These are phyloP conservation scores for Pseudogymnoascus sp. DNA, from an alignment of 2,329 filamentous ascomycete genomes.

Conservation along the genomic window DNA sequence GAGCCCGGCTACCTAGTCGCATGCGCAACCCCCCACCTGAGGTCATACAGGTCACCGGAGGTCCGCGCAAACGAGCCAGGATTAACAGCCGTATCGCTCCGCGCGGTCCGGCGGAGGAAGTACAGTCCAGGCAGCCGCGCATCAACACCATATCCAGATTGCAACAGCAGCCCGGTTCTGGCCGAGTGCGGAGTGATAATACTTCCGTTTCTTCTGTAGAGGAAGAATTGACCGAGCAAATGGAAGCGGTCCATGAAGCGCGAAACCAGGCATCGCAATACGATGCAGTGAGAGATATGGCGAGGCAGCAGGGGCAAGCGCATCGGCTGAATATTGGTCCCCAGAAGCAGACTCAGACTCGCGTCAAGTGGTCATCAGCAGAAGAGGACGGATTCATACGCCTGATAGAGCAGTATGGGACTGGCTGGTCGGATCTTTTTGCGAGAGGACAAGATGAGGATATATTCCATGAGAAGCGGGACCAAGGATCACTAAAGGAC, in stretches of 20 bases:
- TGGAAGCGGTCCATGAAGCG: not conserved
- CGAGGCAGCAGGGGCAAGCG: not conserved
- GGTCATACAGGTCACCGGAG: not conserved
- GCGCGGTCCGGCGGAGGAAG: not conserved
- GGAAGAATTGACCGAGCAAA: not conserved
- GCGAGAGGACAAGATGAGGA: conserved; percentile 24
- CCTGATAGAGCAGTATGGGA: conserved; percentile 39
- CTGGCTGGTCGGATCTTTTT: conserved; percentile 39
- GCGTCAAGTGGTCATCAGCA: conserved; percentile 29
- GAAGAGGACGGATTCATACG: conserved; percentile 38
- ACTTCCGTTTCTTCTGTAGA: not conserved
- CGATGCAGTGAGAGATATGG: not conserved
- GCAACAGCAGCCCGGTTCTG: not conserved
- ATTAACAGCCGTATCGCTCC: not conserved
- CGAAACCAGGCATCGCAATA: conserved; percentile 1
- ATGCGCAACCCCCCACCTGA: not conserved
- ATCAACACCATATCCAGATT: not conserved
- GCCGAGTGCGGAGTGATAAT: not conserved
- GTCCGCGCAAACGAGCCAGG: not conserved
- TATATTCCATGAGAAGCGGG: conserved; percentile 26
- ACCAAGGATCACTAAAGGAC: conserved; percentile 46
- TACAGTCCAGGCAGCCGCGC: not conserved
- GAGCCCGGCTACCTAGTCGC: conserved; percentile 17
- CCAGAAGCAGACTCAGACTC: conserved; percentile 14
- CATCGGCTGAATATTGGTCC: not conserved